Base-by-base conservation (phyloP, 2,329 filamentous ascomycete species). In the Davidsoniella eucalypti region DNA sequence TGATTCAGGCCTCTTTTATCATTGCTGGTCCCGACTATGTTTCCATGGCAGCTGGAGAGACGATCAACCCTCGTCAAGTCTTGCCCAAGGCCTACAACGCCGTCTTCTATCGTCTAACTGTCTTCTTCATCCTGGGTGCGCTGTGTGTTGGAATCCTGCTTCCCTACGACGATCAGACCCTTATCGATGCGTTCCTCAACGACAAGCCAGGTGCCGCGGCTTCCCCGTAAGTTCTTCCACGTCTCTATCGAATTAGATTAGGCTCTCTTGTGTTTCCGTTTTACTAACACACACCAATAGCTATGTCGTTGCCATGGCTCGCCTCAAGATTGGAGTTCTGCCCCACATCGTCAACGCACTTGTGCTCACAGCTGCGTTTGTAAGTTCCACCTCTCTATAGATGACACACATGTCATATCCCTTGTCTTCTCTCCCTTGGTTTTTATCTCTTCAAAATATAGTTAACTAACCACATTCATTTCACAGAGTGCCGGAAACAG, bases 11-110 rank as follows among this genome's bases (percentile, higher is more conserved):
- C 2, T 75, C 76, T 37, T 83, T 84, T 60, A 79, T 77, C 1
- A 75, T 82, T 49, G 74, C 75, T 1, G 81, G 80, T 0, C 79
- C 79, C 0, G 80, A 84, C 57, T 83, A 82, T 55, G 74, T 84
- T 23, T 69, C 71, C 4, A 78, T 77, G 58, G 84, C 82, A 0
- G 81, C 82, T 2, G 81, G 79, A 16, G 83, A 87, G 61, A 74
- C 82, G 1, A 74, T 82, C 57, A 82, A 85, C 56, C 82, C 83
- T 0, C 76, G 82, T 14, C 65, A 65, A 16, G 74, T 81, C 17
- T 76, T 92, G 63, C 84, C 84, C 0, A 76, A 74, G 39, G 84
- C 84, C 1, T 87, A 78, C 64, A 86, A 86, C 54, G 78, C 81
- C 45, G 83, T 88, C 1, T 87, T 88, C 62, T 87, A 84, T 63